A percentile compares a stretch with the other conserved stretches of the same genome.
phyloP scores from a whole-genome alignment of 2,329 filamentous ascomycete genomes.

The Huntiella moniliformis region DNA sequence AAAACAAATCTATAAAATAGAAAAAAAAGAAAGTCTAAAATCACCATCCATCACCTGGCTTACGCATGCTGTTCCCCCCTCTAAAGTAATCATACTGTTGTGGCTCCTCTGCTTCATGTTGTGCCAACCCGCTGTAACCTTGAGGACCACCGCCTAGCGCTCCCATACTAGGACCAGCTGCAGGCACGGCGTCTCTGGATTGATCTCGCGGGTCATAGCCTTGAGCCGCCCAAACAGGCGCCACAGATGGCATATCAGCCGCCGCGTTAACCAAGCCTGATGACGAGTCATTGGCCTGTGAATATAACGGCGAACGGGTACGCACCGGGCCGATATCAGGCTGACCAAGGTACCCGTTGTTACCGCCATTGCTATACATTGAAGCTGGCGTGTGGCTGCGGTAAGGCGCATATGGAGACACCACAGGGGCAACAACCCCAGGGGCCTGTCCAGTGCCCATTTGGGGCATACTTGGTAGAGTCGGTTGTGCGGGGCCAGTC shows the following conservation, averaged over 20 bases:
- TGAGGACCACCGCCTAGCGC: slow-evolving; percentile 38
- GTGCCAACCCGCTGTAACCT: slow-evolving; percentile 41
- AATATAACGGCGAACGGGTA: slow-evolving; percentile 30
- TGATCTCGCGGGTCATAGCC: slow-evolving; percentile 17
- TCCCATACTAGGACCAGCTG: slow-evolving; percentile 25
- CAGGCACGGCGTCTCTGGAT: slow-evolving; percentile 7
- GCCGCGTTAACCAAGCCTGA: slow-evolving; percentile 34
- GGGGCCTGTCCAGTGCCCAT: slow-evolving; percentile 1
- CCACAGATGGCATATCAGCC: slow-evolving; percentile 29
- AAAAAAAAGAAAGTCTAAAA: slow-evolving; percentile 7
- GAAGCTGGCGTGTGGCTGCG: slow-evolving; percentile 12
- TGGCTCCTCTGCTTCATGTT: slow-evolving; percentile 31
- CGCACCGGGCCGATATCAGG: slow-evolving; percentile 15
- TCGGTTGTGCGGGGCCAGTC: slow-evolving; percentile 12
- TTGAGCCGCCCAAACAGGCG: slow-evolving; percentile 18
- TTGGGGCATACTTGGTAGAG: slow-evolving; percentile 3
- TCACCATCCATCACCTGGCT: slow-evolving; percentile 25
- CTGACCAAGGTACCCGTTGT: slow-evolving; percentile 10
- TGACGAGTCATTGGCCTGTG: slow-evolving; percentile 32
- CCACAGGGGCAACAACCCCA: slow-evolving; percentile 5
- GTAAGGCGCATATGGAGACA: slow-evolving; percentile 13
- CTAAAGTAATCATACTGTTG: slow-evolving; percentile 40
- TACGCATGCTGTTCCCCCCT: slow-evolving; percentile 17
- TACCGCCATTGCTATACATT: slow-evolving; percentile 7
- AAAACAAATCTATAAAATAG: neutral